Evolutionary conservation across 2,329 filamentous ascomycete species (phyloP).

Genomic region (Trichocomaceae sp.): DNA sequence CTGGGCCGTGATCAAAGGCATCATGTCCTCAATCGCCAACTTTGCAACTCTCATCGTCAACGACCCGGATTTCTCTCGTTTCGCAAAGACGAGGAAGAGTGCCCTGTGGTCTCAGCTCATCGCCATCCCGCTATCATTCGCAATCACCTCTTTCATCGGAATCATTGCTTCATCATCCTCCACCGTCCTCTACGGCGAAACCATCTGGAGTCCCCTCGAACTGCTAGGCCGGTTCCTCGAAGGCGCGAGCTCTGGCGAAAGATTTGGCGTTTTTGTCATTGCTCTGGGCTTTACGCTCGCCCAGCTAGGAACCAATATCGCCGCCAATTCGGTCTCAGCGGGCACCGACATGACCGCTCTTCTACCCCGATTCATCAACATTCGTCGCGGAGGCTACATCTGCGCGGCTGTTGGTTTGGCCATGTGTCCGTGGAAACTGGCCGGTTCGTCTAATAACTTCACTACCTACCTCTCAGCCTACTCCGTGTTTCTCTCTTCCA

Average conservation of each 20-base stretch:
- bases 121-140: conserved; percentile 65
- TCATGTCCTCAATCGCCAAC: conserved; percentile 86
- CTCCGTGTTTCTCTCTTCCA: conserved; percentile 87
- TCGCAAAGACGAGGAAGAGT: conserved; percentile 67
- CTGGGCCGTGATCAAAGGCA: conserved; percentile 76
- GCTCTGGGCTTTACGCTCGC: conserved; percentile 65
- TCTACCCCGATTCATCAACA: conserved; percentile 72
- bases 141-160: conserved; percentile 75
- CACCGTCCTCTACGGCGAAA: conserved; percentile 55
- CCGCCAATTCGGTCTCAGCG: conserved; percentile 77
- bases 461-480: conserved; percentile 88
- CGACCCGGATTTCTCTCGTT: conserved; percentile 78
- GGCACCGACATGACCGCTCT: conserved; percentile 78
- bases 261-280: conserved; percentile 71
- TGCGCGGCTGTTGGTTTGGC: conserved; percentile 72
- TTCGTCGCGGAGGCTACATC: conserved; percentile 79
- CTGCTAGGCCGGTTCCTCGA: conserved; percentile 62
- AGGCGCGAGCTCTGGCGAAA: conserved; percentile 60
- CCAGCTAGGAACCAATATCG: conserved; percentile 80
- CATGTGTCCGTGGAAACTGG: conserved; percentile 76
- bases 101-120: conserved; percentile 75
- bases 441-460: conserved; percentile 71
- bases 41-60: conserved; percentile 79
- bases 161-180: conserved; percentile 69
- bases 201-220: conserved; percentile 67